These are phyloP conservation scores for Bretschneidera sinensis DNA, from an alignment of 345 rosid species.

Conservation along the genomic window DNA sequence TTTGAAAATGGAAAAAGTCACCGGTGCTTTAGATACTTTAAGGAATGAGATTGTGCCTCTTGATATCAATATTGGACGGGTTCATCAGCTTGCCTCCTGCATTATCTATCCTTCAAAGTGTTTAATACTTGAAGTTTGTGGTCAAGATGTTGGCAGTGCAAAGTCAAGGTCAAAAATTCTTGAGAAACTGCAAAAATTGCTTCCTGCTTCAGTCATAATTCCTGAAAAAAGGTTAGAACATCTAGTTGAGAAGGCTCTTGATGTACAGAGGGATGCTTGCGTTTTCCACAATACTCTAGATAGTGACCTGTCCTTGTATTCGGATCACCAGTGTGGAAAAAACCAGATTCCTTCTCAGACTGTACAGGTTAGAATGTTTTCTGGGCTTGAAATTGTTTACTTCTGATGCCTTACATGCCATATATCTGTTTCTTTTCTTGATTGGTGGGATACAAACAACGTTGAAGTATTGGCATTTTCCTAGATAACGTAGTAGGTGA, in stretches of 20 bases:
- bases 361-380: conserved; percentile 47
- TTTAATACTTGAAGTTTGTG: conserved; percentile 19
- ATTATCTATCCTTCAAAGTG: conserved; percentile 34
- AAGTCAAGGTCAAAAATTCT: conserved; percentile 46
- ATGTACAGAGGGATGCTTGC: conserved; percentile 57
- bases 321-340: conserved; percentile 63
- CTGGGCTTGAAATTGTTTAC: conserved; percentile 12
- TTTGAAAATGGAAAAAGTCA: conserved; percentile 33
- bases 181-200: conserved; percentile 50
- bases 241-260: conserved; percentile 64
- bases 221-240: conserved; percentile 69
- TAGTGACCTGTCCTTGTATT: conserved; percentile 53
- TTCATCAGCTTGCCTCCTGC: conserved; percentile 56
- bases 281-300: conserved; percentile 54
- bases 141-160: conserved; percentile 25
- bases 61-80: conserved; percentile 34
- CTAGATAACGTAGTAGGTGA: no score
- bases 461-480: neutral
- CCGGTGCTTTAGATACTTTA: conserved; percentile 48
- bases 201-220: conserved; percentile 57
- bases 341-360: conserved; percentile 64
- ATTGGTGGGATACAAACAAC: conserved; percentile 1
- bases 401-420: conserved; percentile 1
- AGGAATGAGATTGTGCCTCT: conserved; percentile 67
- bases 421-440: conserved; percentile 8